phyloP scores from a whole-genome alignment of 371 early-diverging fungal genomes.

The Rhizopus arrhizus region DNA sequence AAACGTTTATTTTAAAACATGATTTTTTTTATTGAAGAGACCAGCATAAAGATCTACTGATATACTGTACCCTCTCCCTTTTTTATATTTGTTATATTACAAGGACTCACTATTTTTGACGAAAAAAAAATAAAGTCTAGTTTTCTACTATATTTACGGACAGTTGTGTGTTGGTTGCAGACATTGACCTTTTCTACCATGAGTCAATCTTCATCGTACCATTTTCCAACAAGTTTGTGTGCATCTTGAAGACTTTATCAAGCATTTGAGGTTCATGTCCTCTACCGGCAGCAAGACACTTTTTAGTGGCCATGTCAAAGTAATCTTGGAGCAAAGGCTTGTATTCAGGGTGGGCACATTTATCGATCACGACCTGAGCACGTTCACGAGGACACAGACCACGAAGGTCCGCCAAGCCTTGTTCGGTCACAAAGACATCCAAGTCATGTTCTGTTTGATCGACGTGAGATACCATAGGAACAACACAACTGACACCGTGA shows the following conservation, averaged over 20 bases:
- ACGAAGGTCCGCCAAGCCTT: slow-evolving; percentile 58
- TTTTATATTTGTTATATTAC: too few species aligned
- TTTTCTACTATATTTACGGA: too few species aligned
- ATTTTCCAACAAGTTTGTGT: slow-evolving; percentile 55
- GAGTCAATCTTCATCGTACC: slow-evolving; percentile 59
- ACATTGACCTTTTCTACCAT: slow-evolving; percentile 36
- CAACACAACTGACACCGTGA: slow-evolving; percentile 54
- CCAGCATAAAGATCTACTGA: too few species aligned
- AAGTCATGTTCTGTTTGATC: slow-evolving; percentile 61
- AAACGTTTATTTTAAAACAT: too few species aligned
- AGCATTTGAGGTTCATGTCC: slow-evolving; percentile 61
- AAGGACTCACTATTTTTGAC: too few species aligned
- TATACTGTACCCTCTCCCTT: too few species aligned
- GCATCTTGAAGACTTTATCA: slow-evolving; percentile 62
- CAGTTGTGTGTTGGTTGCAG: too few species aligned
- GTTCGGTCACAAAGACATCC: slow-evolving; percentile 57
- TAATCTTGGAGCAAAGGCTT: slow-evolving; percentile 53
- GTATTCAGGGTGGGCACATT: slow-evolving; percentile 59
- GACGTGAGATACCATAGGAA: slow-evolving; percentile 54
- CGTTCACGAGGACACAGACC: slow-evolving; percentile 58
- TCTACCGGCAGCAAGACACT: slow-evolving; percentile 52
- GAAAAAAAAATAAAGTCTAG: too few species aligned
- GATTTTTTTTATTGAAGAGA: too few species aligned
- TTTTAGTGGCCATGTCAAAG: slow-evolving; percentile 53
- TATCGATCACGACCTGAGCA: slow-evolving; percentile 55